Base-by-base conservation (phyloP, 805 yeast species). In the Saturnispora serradocipensis region DNA sequence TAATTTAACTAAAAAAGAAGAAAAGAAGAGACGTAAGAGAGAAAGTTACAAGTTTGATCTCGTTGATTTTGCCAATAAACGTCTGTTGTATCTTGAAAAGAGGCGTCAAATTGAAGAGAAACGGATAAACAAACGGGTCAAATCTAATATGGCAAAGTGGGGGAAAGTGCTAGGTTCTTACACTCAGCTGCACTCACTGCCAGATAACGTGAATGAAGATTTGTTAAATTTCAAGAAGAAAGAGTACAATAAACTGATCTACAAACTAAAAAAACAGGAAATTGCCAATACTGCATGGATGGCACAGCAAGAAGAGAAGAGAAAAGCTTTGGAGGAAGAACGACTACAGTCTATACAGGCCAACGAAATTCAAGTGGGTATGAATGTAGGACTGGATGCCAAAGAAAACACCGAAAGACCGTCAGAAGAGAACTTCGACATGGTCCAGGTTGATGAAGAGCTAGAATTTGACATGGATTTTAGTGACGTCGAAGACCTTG, bases 11-110 rank as follows among this genome's bases (percentile, higher is more conserved):
- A 30, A 30, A 13, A 30, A 30, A 13, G 15, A 10, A 30, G 34
- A 13, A 13, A 53, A 35, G 46, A 55, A 36, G 52, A 51, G 10
- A 16, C 34, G 53, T 25, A 49, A 52, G 45, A 24, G 46, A 25
- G 53, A 50, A 27, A 52, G 52, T 54, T 4, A 38, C 18, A 51
- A 39, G 13, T 77, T 83, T 55, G 83, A 84, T 64, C 72, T 86
- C 39, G 78, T 72, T 13, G 78, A 69, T 40, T 82, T 81, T 61
- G 82, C 88, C 0, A 64, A 69, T 22, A 72, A 72, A 38, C 68
- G 88, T 49, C 56, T 72, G 16, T 63, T 60, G 8, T 56, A 68
- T 15, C 64, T 78, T 4, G 55, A 70, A 61, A 48, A 64, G 61
- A 55, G 72, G 61, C 51, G 64, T 53, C 52, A 53, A 54, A 56